phyloP scores from a whole-genome alignment of 352 stramenopile genomes.

The Phytophthora ohioensis region DNA sequence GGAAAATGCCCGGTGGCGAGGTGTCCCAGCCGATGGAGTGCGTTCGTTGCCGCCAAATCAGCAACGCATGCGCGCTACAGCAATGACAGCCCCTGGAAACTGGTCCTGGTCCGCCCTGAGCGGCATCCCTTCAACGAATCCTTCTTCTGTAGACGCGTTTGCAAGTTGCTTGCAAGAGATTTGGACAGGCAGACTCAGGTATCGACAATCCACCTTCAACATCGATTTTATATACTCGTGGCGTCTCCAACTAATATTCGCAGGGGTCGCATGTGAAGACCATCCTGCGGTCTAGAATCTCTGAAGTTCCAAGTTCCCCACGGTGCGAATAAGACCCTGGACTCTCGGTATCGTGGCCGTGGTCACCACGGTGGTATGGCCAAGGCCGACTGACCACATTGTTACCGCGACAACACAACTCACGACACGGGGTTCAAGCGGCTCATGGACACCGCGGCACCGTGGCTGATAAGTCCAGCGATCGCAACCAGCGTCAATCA shows the following conservation, averaged over 20 bases:
- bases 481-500: constrained; percentile 16
- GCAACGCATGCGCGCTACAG: constrained; percentile 22
- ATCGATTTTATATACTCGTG: background rate
- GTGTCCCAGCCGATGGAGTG: constrained; percentile 20
- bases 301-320: constrained; percentile 13
- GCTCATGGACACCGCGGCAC: background rate
- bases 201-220: constrained; percentile 41
- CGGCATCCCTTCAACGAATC: constrained; percentile 12
- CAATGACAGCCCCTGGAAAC: constrained; percentile 9
- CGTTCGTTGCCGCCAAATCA: constrained; percentile 30
- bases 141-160: background rate
- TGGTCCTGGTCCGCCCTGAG: constrained; percentile 6
- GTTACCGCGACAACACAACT: constrained; percentile 31
- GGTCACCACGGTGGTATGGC: too few species aligned
- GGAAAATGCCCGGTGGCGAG: constrained; percentile 19
- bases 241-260: background rate
- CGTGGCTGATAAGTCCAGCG: constrained; percentile 33
- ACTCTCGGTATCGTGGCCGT: background rate
- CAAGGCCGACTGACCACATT: constrained; percentile 28
- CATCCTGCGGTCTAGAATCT: background rate
- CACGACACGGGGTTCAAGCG: constrained; percentile 6
- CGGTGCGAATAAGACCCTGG: constrained; percentile 4
- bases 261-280: background rate
- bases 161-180: background rate
- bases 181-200: constrained; percentile 14